These are phyloP conservation scores for Talaromyces borbonicus DNA, from an alignment of 495 filamentous ascomycete genomes.

Conservation along the genomic window DNA sequence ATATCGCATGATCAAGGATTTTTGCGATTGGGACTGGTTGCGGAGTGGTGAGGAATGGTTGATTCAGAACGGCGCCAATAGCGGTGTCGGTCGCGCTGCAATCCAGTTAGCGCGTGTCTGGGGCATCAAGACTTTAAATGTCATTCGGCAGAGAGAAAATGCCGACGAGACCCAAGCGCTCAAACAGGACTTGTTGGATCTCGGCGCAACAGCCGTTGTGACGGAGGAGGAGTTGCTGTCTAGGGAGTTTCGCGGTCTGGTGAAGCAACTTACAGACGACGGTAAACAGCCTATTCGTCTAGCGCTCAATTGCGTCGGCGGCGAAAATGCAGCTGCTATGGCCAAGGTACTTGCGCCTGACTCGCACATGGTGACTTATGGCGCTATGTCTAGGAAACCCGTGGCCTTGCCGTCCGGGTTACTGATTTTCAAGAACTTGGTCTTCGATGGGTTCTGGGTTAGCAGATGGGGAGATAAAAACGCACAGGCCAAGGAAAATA, in stretches of 20 bases:
- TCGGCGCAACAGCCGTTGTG: constrained; percentile 74
- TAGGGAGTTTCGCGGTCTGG: constrained; percentile 48
- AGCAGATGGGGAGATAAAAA: constrained; percentile 76
- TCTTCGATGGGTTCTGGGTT: constrained; percentile 90
- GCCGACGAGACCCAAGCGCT: constrained; percentile 53
- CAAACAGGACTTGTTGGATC: constrained; percentile 54
- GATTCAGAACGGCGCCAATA: constrained; percentile 93
- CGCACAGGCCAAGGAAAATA: constrained; percentile 62
- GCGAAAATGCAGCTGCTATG: constrained; percentile 63
- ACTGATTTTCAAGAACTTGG: constrained; percentile 83
- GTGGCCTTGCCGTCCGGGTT: constrained; percentile 65
- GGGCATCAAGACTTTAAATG: constrained; percentile 81
- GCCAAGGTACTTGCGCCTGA: constrained; percentile 55
- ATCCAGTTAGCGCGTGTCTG: constrained; percentile 76
- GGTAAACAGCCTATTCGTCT: constrained; percentile 60
- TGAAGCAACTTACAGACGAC: constrained; percentile 60
- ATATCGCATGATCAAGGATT: constrained; percentile 85
- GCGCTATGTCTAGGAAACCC: constrained; percentile 85
- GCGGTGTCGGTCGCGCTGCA: constrained; percentile 77
- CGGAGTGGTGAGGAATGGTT: constrained; percentile 61
- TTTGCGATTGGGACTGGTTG: constrained; percentile 48
- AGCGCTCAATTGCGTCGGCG: constrained; percentile 92
- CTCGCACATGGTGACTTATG: constrained; percentile 83
- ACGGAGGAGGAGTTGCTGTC: constrained; percentile 68
- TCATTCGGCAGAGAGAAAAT: constrained; percentile 60